Conservation (phyloP, 192 early-diverging fungal species). For the Backusella macrospora region DNA sequence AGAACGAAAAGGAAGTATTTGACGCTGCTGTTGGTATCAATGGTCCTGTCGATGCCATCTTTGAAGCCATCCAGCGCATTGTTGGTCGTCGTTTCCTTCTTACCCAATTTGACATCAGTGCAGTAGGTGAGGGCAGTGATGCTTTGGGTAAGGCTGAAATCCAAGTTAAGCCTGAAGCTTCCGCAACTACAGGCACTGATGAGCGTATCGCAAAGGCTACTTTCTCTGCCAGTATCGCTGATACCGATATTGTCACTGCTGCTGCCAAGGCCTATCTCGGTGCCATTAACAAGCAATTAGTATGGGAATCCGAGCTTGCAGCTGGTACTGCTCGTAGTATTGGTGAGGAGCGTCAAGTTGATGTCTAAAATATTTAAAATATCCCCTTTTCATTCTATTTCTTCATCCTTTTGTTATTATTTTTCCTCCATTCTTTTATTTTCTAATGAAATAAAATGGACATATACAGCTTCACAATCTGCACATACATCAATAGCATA, state of each 20-base stretch:
- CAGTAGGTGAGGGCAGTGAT: constrained; percentile 86
- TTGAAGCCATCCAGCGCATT: constrained; percentile 87
- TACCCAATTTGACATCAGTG: constrained; percentile 84
- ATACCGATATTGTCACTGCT: constrained; percentile 86
- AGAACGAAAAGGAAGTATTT: constrained; percentile 43
- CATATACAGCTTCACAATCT: background rate
- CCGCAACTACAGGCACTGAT: constrained; percentile 65
- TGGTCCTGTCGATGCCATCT: constrained; percentile 90
- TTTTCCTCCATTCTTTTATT: background rate
- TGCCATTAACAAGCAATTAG: constrained; percentile 78
- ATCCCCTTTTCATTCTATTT: background rate
- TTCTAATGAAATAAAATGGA: constrained; percentile 12
- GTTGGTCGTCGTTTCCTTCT: constrained; percentile 73
- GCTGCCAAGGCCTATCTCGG: constrained; percentile 87
- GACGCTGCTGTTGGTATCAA: constrained; percentile 82
- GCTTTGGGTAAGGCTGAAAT: constrained; percentile 78
- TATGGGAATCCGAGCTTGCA: constrained; percentile 21
- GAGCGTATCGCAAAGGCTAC: constrained; percentile 45
- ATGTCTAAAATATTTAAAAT: constrained; percentile 29
- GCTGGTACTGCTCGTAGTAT: constrained; percentile 31
- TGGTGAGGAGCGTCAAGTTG: constrained; percentile 21
- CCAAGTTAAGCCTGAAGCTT: constrained; percentile 52
- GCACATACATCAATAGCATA: background rate
- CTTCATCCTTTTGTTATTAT: no score
- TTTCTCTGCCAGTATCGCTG: constrained; percentile 76